Percentiles rank a stretch among this genome's conserved stretches.
Evolutionary conservation across 495 filamentous ascomycete genomes (phyloP).

Genomic region (Talaromyces stipitatus): DNA sequence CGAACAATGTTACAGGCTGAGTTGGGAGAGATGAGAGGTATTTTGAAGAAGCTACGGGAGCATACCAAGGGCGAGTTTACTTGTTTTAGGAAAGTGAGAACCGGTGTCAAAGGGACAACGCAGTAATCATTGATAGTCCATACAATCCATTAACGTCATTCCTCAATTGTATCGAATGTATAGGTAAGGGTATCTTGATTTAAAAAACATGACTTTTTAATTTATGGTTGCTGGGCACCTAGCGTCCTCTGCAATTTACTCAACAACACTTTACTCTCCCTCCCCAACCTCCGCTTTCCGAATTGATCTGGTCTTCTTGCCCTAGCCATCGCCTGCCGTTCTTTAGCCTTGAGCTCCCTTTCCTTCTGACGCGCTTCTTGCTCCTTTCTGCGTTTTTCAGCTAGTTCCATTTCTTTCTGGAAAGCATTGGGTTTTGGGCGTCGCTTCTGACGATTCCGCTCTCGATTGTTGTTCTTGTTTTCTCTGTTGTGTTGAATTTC

Average conservation of each 20-base stretch:
- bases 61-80: constrained; percentile 79
- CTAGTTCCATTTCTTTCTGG: constrained; percentile 65
- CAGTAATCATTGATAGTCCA: not conserved
- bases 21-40: constrained; percentile 77
- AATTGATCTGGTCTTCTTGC: constrained; percentile 66
- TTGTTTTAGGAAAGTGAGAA: constrained; percentile 56
- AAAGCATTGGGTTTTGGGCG: constrained; percentile 61
- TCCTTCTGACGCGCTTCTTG: constrained; percentile 53
- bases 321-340: constrained; percentile 64
- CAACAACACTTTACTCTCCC: constrained; percentile 75
- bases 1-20: constrained; percentile 72
- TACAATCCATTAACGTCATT: not conserved
- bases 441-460: constrained; percentile 20
- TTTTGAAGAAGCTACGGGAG: constrained; percentile 76
- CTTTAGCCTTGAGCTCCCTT: constrained; percentile 51
- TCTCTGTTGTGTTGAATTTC: constrained; percentile 7
- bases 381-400: constrained; percentile 56
- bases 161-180: not conserved
- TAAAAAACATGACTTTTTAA: not conserved
- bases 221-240: constrained; percentile 19
- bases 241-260: constrained; percentile 74
- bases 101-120: not conserved
- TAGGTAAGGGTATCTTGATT: not conserved
- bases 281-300: constrained; percentile 76
- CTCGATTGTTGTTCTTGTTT: constrained; percentile 8